Evolutionary conservation across 108 stramenopile species (phyloP).

Genomic region (Aurantiochytrium sp.): DNA sequence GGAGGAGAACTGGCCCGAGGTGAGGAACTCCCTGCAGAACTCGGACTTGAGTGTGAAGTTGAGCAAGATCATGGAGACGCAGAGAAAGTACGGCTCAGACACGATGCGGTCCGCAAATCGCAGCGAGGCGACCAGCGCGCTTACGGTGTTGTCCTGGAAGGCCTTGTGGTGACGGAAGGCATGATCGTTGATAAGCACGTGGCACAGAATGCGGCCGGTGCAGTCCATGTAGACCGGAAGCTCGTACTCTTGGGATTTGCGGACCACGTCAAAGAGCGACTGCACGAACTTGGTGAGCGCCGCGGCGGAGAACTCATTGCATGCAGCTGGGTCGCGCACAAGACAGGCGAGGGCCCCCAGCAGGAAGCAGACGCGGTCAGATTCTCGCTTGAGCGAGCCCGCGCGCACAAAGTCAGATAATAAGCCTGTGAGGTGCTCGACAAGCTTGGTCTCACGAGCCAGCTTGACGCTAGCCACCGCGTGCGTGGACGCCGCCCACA

Average conservation of each 20-base stretch:
- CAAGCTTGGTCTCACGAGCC: not conserved
- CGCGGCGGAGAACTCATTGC: not conserved
- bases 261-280: not conserved
- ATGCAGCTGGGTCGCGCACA: not conserved
- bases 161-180: not conserved
- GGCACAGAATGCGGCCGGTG: not conserved
- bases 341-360: not conserved
- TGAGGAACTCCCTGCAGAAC: not conserved
- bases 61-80: not conserved
- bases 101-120: not conserved
- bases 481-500: slow-evolving; percentile 9
- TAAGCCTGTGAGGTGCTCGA: not conserved
- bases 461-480: not conserved
- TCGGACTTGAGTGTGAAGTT: not conserved
- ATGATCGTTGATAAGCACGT: not conserved
- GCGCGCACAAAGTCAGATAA: not conserved
- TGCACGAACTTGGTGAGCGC: not conserved
- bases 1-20: not conserved
- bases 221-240: not conserved
- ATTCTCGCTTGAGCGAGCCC: not conserved
- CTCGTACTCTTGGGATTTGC: not conserved
- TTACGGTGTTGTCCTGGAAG: not conserved
- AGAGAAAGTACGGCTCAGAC: not conserved
- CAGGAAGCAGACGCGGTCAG: not conserved
- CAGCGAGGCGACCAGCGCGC: not conserved